phyloP scores from a whole-genome alignment of 2,329 filamentous ascomycete genomes.

The Helminthosporium solani region DNA sequence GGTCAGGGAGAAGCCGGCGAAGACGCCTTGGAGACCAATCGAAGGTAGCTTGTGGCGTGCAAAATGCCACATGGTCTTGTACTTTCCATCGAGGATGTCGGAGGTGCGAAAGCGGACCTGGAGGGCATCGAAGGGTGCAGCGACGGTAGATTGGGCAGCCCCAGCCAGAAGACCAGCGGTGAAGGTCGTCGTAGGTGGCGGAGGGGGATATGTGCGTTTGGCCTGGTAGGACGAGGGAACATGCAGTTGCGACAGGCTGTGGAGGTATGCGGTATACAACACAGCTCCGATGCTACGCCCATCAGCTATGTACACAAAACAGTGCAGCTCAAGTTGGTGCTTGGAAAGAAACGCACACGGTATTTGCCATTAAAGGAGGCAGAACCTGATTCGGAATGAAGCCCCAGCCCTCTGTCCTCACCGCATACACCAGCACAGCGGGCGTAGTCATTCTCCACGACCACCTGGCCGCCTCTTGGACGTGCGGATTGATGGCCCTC shows the following conservation, averaged over 20 bases:
- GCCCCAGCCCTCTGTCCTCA: conserved; percentile 69
- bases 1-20: conserved; percentile 70
- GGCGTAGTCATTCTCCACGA: conserved; percentile 68
- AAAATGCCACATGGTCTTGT: conserved; percentile 72
- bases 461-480: conserved; percentile 53
- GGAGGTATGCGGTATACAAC: conserved; percentile 73
- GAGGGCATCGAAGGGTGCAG: conserved; percentile 73
- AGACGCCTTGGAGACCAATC: conserved; percentile 70
- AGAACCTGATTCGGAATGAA: conserved; percentile 76
- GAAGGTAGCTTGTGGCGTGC: conserved; percentile 66
- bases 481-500: conserved; percentile 61
- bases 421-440: conserved; percentile 66
- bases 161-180: conserved; percentile 70
- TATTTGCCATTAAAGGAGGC: conserved; percentile 72
- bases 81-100: conserved; percentile 60
- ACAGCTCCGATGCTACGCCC: conserved; percentile 64
- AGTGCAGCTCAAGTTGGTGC: neutral
- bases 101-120: conserved; percentile 69
- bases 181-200: conserved; percentile 63
- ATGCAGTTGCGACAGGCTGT: conserved; percentile 66
- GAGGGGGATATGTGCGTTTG: conserved; percentile 70
- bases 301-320: too few relatives aligned
- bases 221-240: conserved; percentile 62
- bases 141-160: conserved; percentile 67
- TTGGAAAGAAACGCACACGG: conserved; percentile 49